These are phyloP conservation scores for Schizochytrium sp. DNA, from an alignment of 108 stramenopile species.

Conservation along the genomic window DNA sequence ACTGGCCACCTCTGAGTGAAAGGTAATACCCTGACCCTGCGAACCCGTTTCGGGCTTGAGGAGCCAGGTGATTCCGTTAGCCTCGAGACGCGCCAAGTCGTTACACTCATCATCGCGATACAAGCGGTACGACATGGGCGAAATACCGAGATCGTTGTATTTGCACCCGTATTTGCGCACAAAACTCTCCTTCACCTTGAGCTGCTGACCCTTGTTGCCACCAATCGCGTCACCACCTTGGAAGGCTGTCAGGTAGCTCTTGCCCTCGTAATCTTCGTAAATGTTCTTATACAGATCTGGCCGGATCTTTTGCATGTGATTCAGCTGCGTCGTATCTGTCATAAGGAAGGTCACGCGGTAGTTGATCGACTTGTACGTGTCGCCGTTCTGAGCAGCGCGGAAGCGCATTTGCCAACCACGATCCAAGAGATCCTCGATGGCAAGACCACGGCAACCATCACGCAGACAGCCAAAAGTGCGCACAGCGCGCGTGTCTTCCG, in stretches of 20 bases:
- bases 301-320: constrained; percentile 10
- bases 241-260: neutral
- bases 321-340: constrained; percentile 5
- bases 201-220: constrained; percentile 14
- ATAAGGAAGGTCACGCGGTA: neutral
- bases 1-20: neutral
- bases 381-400: neutral
- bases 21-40: constrained; percentile 13
- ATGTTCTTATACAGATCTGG: constrained; percentile 6
- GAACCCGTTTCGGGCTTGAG: constrained; percentile 16
- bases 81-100: neutral
- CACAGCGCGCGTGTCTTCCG: neutral
- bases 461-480: constrained; percentile 14
- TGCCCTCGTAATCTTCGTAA: constrained; percentile 8
- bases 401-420: constrained; percentile 17
- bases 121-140: constrained; percentile 18
- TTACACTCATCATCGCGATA: neutral
- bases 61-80: constrained; percentile 3
- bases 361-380: constrained; percentile 5
- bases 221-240: constrained; percentile 14
- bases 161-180: neutral
- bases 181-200: constrained; percentile 15
- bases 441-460: constrained; percentile 14
- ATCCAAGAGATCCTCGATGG: neutral
- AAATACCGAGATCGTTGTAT: constrained; percentile 11